A percentile compares a stretch with the other conserved stretches of the same genome.
Evolutionary conservation across 1,284 basidiomycete species (phyloP).

Genomic region (Nidula niveotomentosa): DNA sequence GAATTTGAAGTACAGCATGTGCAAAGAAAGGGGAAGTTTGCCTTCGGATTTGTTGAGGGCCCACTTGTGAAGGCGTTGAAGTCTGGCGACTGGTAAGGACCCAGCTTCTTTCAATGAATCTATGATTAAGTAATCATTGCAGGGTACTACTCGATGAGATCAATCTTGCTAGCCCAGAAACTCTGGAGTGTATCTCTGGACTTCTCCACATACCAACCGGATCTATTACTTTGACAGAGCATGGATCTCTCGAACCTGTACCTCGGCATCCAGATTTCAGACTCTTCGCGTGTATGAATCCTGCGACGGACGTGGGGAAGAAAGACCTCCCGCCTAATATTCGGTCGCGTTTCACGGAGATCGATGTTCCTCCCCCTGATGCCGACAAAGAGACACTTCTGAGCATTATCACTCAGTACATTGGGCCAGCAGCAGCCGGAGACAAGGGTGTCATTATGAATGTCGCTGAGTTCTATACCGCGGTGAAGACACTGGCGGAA

Average conservation of each 20-base stretch:
- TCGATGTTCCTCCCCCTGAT: conserved; percentile 94
- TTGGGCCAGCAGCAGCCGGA: conserved; percentile 80
- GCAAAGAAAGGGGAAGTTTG: conserved; percentile 83
- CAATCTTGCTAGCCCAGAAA: conserved; percentile 94
- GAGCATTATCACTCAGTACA: conserved; percentile 88
- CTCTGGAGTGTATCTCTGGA: conserved; percentile 89
- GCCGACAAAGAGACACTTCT: conserved; percentile 90
- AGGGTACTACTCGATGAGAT: conserved; percentile 97
- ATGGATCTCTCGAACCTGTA: conserved; percentile 90
- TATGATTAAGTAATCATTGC: conserved; percentile 6
- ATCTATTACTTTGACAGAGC: conserved; percentile 92
- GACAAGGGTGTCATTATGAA: conserved; percentile 92
- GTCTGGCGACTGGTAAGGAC: conserved; percentile 84
- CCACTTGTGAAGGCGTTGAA: conserved; percentile 92
- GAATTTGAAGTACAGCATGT: conserved; percentile 89
- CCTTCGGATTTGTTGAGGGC: conserved; percentile 96
- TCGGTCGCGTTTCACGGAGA: conserved; percentile 92
- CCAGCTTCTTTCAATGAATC: conserved; percentile 1
- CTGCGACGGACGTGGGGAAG: conserved; percentile 98
- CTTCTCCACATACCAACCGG: conserved; percentile 85
- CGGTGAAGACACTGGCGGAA: conserved; percentile 81
- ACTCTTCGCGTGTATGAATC: conserved; percentile 99
- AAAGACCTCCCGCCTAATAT: conserved; percentile 93
- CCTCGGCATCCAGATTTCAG: conserved; percentile 95
- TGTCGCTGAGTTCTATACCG: conserved; percentile 88